Conservation (phyloP, 352 stramenopile species). For the Phytophthora litchii region DNA sequence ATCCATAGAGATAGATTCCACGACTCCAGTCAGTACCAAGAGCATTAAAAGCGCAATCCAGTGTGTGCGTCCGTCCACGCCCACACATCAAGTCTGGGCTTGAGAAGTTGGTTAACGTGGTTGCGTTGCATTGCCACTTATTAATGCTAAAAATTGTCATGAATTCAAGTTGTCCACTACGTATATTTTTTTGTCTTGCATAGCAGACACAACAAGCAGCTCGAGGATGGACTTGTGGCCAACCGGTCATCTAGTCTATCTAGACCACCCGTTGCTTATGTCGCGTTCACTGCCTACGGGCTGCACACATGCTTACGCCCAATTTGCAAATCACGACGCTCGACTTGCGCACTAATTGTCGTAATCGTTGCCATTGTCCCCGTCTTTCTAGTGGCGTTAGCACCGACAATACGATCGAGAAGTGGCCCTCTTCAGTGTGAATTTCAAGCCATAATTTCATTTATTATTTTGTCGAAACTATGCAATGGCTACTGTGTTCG, state of each 20-base stretch:
- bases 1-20: conserved; percentile 35
- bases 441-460: too few species aligned
- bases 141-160: conserved; percentile 17
- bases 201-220: too few species aligned
- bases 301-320: conserved; percentile 7
- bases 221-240: too few species aligned
- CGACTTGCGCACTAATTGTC: not conserved
- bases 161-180: not conserved
- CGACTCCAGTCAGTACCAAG: conserved; percentile 13
- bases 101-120: conserved; percentile 4
- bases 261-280: conserved; percentile 2
- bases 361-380: conserved; percentile 17
- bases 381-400: conserved; percentile 6
- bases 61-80: conserved; percentile 25
- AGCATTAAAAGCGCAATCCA: conserved; percentile 22
- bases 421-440: too few species aligned
- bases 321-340: conserved; percentile 21
- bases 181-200: too few species aligned
- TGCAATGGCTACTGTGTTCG: too few species aligned
- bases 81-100: conserved; percentile 21
- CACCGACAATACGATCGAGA: conserved; percentile 1
- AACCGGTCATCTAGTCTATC: too few species aligned
- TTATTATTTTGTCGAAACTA: too few species aligned
- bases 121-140: not conserved
- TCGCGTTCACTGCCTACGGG: conserved; percentile 1